phyloP scores from a whole-genome alignment of 2,329 filamentous ascomycete genomes.

The Venturia carpophila region DNA sequence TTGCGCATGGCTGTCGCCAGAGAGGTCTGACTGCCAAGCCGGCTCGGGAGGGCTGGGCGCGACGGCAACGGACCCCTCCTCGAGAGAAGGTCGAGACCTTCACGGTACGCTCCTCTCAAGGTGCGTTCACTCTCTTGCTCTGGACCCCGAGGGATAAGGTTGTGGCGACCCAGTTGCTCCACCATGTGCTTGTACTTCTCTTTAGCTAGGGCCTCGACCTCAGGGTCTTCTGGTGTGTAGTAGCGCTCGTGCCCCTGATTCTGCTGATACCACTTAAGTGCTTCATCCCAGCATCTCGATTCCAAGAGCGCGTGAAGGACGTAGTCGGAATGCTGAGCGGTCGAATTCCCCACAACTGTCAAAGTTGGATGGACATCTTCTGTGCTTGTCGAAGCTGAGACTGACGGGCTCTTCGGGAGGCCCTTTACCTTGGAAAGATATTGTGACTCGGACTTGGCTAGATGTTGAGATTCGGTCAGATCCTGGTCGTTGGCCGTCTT shows the following conservation, averaged over 20 bases:
- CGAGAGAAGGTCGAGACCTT: slow-evolving; percentile 17
- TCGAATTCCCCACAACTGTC: neutral
- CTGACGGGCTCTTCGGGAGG: neutral
- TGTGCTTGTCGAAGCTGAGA: neutral
- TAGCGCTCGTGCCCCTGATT: slow-evolving; percentile 21
- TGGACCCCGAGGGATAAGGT: slow-evolving; percentile 25
- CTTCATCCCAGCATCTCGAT: slow-evolving; percentile 35
- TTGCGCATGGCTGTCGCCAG: slow-evolving; percentile 5
- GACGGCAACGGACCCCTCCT: slow-evolving; percentile 11
- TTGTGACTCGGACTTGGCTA: neutral
- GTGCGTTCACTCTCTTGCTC: slow-evolving; percentile 9
- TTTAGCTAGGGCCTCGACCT: slow-evolving; percentile 31
- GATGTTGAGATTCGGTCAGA: neutral
- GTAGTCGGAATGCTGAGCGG: slow-evolving; percentile 1
- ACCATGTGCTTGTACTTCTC: slow-evolving; percentile 34
- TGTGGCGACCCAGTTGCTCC: slow-evolving; percentile 29
- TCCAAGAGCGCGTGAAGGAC: slow-evolving; percentile 41
- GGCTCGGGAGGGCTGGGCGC: slow-evolving; percentile 7
- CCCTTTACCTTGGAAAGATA: slow-evolving; percentile 12
- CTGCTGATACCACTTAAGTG: slow-evolving; percentile 30
- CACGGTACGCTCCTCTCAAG: slow-evolving; percentile 2
- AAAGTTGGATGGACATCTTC: slow-evolving; percentile 7
- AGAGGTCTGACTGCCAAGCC: neutral
- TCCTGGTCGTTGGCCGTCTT: neutral
- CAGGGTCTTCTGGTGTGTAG: slow-evolving; percentile 27